Conservation (phyloP, 2,329 filamentous ascomycete species). For the Alternaria brassicicola region DNA sequence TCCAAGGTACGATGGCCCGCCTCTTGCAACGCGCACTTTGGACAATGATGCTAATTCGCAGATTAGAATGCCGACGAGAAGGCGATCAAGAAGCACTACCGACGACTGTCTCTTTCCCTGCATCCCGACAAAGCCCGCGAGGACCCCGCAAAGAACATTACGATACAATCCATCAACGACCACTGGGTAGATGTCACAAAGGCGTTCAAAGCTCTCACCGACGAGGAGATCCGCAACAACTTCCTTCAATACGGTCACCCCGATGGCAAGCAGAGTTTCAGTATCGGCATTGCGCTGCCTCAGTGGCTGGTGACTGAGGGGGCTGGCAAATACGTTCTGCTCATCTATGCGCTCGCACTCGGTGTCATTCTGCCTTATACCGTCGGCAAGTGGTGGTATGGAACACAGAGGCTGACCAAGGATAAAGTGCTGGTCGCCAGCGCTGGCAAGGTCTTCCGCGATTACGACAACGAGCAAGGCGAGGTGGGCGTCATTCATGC, state of each 20-base stretch:
- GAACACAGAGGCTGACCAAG: conserved; percentile 88
- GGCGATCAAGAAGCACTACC: conserved; percentile 91
- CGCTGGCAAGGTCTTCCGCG: conserved; percentile 91
- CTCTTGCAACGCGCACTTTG: not conserved
- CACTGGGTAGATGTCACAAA: conserved; percentile 95
- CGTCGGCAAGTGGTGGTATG: conserved; percentile 99
- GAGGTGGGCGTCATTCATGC: conserved; percentile 80
- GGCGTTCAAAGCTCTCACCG: conserved; percentile 96
- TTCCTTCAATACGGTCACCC: conserved; percentile 95
- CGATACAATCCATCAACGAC: conserved; percentile 80
- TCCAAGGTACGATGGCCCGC: conserved; percentile 66
- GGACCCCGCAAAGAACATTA: conserved; percentile 87
- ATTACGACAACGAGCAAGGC: conserved; percentile 84
- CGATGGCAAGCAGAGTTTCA: conserved; percentile 97
- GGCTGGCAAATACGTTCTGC: conserved; percentile 91
- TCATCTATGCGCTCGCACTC: conserved; percentile 86
- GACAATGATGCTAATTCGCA: conserved; percentile 25
- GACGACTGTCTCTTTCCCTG: conserved; percentile 79
- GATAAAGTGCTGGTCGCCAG: conserved; percentile 92
- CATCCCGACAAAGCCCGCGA: conserved; percentile 93
- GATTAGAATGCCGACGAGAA: conserved; percentile 79
- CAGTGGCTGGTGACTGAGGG: conserved; percentile 91
- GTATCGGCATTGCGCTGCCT: conserved; percentile 94
- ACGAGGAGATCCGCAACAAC: conserved; percentile 97
- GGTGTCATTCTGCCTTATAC: conserved; percentile 90